Conservation (phyloP, 768 basidiomycete species). For the Cystobasidium onofrii region DNA sequence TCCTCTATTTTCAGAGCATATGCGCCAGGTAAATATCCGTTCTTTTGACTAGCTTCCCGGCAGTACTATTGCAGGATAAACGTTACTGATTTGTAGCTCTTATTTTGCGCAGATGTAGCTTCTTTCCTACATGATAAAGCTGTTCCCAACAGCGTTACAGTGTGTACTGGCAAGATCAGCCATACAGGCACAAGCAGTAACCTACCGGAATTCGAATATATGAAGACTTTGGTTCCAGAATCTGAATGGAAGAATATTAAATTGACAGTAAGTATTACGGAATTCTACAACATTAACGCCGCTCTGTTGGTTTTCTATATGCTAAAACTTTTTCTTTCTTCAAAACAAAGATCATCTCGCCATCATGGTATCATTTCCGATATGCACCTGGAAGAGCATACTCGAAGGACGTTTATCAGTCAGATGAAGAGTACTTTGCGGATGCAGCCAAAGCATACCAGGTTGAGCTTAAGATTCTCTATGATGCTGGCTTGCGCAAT, state of each 20-base stretch:
- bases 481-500: conserved; percentile 50
- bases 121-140: conserved; percentile 30
- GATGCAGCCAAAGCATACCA: conserved; percentile 52
- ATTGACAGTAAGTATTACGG: conserved; percentile 54
- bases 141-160: conserved; percentile 35
- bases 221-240: conserved; percentile 35
- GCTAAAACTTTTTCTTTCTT: conserved; percentile 45
- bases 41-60: too few relatives aligned
- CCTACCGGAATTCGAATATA: conserved; percentile 38
- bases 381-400: conserved; percentile 39
- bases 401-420: conserved; percentile 53
- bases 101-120: background rate
- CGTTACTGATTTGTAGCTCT: background rate
- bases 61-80: too few relatives aligned
- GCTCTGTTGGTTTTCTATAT: too few relatives aligned
- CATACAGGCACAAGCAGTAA: conserved; percentile 31
- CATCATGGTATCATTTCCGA: conserved; percentile 39
- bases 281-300: too few relatives aligned
- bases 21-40: conserved; percentile 12
- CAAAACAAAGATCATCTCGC: background rate
- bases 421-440: conserved; percentile 56
- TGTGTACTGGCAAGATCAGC: conserved; percentile 29
- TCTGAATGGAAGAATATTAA: conserved; percentile 56
- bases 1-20: conserved; percentile 26
- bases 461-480: conserved; percentile 50